phyloP scores from a whole-genome alignment of 257 asterid species.

The Solanum acaule region DNA sequence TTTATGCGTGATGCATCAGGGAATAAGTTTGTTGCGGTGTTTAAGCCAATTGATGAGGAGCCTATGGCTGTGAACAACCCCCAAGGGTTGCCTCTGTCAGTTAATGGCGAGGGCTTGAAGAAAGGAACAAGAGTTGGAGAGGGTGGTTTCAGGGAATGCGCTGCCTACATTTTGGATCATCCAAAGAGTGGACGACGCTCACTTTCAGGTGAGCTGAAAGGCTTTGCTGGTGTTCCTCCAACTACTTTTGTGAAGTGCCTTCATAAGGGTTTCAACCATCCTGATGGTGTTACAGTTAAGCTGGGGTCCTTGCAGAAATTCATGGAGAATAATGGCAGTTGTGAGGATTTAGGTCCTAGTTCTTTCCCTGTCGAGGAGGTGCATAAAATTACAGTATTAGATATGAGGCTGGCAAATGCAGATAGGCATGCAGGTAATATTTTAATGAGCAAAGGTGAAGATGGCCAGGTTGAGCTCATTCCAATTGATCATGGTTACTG shows the following conservation, averaged over 20 bases:
- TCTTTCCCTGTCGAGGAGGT: conserved; percentile 15
- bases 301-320: conserved; percentile 18
- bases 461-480: conserved; percentile 19
- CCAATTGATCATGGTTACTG: conserved; percentile 32
- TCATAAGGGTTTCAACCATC: conserved; percentile 15
- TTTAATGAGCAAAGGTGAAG: conserved; percentile 19
- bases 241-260: conserved; percentile 9
- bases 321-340: conserved; percentile 13
- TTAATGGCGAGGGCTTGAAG: conserved; percentile 11
- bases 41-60: conserved; percentile 17
- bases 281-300: conserved; percentile 1
- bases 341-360: conserved; percentile 20
- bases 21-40: conserved; percentile 6
- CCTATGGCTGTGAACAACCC: conserved; percentile 14
- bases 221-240: conserved; percentile 19
- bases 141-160: conserved; percentile 14
- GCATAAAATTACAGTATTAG: conserved; percentile 27
- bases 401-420: conserved; percentile 39
- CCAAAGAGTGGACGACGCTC: conserved; percentile 6
- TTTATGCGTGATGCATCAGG: conserved; percentile 12
- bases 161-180: conserved; percentile 20
- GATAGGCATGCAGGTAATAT: conserved; percentile 43
- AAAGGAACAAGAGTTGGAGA: conserved; percentile 13
- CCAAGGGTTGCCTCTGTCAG: conserved; percentile 8
- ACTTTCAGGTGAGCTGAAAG: conserved; percentile 1